phyloP scores from a whole-genome alignment of 1,284 basidiomycete genomes.

The Coniophora puteana region DNA sequence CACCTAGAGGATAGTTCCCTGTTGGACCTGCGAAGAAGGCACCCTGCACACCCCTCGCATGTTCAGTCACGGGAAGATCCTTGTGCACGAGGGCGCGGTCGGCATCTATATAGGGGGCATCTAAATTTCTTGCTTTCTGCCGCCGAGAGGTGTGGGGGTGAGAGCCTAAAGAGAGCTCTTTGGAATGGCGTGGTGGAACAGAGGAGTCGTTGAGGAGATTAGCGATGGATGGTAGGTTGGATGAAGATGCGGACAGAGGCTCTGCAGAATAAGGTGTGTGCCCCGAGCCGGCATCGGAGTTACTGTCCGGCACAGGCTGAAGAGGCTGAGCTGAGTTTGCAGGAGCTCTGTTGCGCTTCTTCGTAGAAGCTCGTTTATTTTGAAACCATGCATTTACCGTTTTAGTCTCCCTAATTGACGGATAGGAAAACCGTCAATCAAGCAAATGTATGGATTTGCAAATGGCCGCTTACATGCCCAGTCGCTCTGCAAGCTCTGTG shows the following conservation, averaged over 20 bases:
- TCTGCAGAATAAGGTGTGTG: too few relatives aligned
- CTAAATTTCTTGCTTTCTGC: constrained; percentile 28
- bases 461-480: constrained; percentile 62
- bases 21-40: constrained; percentile 29
- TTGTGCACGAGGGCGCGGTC: neutral
- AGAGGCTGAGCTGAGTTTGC: constrained; percentile 4
- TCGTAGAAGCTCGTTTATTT: constrained; percentile 77
- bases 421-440: constrained; percentile 9
- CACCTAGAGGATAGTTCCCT: constrained; percentile 23
- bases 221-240: constrained; percentile 39
- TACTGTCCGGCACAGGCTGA: constrained; percentile 15
- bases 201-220: constrained; percentile 37
- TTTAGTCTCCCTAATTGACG: constrained; percentile 62
- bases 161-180: constrained; percentile 19
- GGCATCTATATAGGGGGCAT: neutral
- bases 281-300: constrained; percentile 20
- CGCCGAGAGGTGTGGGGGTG: constrained; percentile 27
- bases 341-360: constrained; percentile 54
- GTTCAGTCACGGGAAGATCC: constrained; percentile 8
- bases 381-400: constrained; percentile 83
- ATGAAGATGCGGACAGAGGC: too few relatives aligned
- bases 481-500: constrained; percentile 57
- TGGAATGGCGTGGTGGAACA: constrained; percentile 29
- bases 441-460: constrained; percentile 21
- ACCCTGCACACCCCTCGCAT: constrained; percentile 23